Percentiles rank a stretch among this genome's conserved stretches.
Conservation (phyloP, 345 rosid genomes). For the Alliaria petiolata region DNA sequence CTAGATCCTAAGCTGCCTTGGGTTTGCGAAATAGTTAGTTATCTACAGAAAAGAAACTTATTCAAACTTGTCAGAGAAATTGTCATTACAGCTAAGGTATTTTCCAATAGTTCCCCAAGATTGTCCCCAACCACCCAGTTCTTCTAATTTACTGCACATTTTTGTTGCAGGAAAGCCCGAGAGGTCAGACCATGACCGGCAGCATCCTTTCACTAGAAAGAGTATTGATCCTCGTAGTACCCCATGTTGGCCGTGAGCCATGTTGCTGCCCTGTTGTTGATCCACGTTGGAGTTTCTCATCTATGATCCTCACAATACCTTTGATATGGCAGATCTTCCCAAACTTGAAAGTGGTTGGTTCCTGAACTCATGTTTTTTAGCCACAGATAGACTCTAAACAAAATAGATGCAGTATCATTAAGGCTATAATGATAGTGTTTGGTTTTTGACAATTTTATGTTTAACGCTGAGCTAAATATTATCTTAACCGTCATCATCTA, state of each 20-base stretch:
- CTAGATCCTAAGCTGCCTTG: conserved; percentile 85
- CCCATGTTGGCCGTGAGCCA: conserved; percentile 62
- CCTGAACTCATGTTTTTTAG: conserved; percentile 3
- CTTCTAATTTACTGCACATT: conserved; percentile 15
- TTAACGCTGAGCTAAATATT: conserved; percentile 8
- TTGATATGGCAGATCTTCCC: conserved; percentile 84
- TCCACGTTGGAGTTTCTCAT: conserved; percentile 68
- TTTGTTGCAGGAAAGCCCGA: conserved; percentile 56
- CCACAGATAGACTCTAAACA: neutral
- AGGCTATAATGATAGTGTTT: neutral
- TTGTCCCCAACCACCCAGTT: conserved; percentile 16
- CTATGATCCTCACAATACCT: conserved; percentile 86
- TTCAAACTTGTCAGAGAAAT: conserved; percentile 64
- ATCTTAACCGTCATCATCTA: neutral
- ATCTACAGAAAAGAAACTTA: conserved; percentile 55
- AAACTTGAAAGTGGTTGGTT: conserved; percentile 63
- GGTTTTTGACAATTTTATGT: neutral
- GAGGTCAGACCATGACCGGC: conserved; percentile 21
- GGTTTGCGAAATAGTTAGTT: conserved; percentile 70
- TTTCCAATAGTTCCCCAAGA: neutral
- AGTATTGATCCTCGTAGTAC: conserved; percentile 48
- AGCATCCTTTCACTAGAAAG: conserved; percentile 58
- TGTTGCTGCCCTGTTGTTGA: conserved; percentile 66
- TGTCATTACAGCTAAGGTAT: conserved; percentile 60
- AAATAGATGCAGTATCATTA: neutral